These are phyloP conservation scores for Kwoniella dendrophila DNA, from an alignment of 768 basidiomycete genomes.

Conservation along the genomic window DNA sequence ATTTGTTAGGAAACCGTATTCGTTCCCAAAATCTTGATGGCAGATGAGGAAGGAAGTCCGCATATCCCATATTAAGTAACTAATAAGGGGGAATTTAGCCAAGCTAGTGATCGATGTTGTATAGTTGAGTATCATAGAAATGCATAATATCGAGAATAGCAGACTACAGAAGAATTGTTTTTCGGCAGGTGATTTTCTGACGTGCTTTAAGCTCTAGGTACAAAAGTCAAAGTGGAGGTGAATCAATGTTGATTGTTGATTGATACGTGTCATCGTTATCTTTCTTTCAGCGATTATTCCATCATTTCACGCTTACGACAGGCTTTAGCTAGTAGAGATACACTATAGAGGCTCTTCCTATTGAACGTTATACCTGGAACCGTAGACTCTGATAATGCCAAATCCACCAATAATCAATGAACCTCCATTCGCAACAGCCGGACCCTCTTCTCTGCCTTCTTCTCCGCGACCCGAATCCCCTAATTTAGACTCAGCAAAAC, in stretches of 20 bases:
- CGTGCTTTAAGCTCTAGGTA: background rate
- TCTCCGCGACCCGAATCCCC: conserved; percentile 35
- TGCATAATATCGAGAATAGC: no score
- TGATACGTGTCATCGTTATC: conserved; percentile 8
- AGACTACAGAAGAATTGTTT: no score
- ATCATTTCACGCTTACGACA: no score
- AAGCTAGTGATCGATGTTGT: no score
- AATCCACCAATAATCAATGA: conserved; percentile 5
- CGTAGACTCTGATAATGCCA: background rate
- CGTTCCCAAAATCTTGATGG: conserved; percentile 27
- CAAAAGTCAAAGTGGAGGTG: conserved; percentile 2
- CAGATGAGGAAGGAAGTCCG: conserved; percentile 12
- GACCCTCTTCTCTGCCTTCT: conserved; percentile 29
- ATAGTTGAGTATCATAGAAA: no score
- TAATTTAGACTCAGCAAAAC: conserved; percentile 9
- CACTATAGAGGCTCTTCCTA: no score
- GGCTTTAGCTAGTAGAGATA: no score
- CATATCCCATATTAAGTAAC: conserved; percentile 8
- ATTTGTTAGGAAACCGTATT: conserved; percentile 26
- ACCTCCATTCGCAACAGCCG: conserved; percentile 11
- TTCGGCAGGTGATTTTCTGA: no score
- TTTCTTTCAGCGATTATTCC: background rate
- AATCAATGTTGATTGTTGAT: background rate
- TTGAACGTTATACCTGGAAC: background rate
- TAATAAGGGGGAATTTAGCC: background rate